Conservation (phyloP, 805 yeast genomes). For the Saccharomycopsis fibuligera region DNA sequence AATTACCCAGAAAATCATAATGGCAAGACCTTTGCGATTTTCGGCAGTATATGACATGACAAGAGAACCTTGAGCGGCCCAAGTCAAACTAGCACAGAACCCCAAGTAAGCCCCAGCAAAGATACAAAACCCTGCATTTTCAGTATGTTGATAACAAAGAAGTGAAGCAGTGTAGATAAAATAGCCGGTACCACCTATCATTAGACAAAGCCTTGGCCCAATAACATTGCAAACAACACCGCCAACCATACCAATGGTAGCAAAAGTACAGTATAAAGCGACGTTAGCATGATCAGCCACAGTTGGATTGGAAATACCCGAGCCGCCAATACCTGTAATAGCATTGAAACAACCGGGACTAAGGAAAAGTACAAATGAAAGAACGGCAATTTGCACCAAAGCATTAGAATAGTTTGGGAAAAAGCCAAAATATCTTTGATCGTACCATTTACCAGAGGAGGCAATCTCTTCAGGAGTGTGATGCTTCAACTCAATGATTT, state of each 20-base stretch:
- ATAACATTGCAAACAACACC: constrained; percentile 48
- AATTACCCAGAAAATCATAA: constrained; percentile 53
- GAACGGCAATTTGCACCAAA: constrained; percentile 35
- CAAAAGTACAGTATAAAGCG: constrained; percentile 49
- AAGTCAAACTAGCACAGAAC: constrained; percentile 45
- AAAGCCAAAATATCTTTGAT: not conserved
- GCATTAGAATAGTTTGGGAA: constrained; percentile 17
- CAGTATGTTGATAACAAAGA: constrained; percentile 39
- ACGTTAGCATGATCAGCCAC: constrained; percentile 44
- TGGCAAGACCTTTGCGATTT: constrained; percentile 43
- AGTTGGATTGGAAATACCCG: constrained; percentile 32
- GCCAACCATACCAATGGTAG: constrained; percentile 50
- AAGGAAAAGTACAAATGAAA: constrained; percentile 38
- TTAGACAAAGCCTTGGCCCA: constrained; percentile 40
- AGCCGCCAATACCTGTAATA: constrained; percentile 43
- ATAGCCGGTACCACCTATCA: constrained; percentile 51
- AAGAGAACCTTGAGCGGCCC: constrained; percentile 56
- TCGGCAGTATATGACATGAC: constrained; percentile 55
- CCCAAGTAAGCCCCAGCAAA: constrained; percentile 55
- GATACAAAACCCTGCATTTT: constrained; percentile 45
- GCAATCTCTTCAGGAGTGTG: constrained; percentile 7
- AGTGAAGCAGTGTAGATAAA: constrained; percentile 47
- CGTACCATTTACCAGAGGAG: constrained; percentile 8
- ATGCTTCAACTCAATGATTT: no score
- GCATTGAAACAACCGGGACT: constrained; percentile 48